Evolutionary conservation across 192 early-diverging fungal species (phyloP).

Genomic region (Podila epigama): DNA sequence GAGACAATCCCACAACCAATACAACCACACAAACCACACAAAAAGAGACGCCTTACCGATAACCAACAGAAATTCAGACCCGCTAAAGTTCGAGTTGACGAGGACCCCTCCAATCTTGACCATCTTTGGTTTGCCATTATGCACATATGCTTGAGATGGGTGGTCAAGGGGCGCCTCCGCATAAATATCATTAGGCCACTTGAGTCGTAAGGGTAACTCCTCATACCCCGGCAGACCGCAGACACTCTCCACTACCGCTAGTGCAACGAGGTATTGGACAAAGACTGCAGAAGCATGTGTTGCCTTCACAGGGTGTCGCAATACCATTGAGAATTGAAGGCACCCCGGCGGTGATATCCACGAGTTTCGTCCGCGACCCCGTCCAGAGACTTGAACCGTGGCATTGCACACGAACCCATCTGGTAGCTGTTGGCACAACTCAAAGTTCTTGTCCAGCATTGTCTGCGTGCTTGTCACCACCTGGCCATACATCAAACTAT

Average conservation of each 20-base stretch:
- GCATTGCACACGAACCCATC: slow-evolving; percentile 83
- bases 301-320: slow-evolving; percentile 69
- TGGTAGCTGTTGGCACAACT: slow-evolving; percentile 72
- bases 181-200: slow-evolving; percentile 99
- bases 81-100: slow-evolving; percentile 80
- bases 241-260: slow-evolving; percentile 88
- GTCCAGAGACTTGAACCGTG: slow-evolving; percentile 82
- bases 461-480: slow-evolving; percentile 92
- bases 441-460: slow-evolving; percentile 88
- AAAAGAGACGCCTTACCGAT: slow-evolving; percentile 71
- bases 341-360: slow-evolving; percentile 97
- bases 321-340: slow-evolving; percentile 82
- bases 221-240: slow-evolving; percentile 74
- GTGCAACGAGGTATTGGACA: slow-evolving; percentile 90
- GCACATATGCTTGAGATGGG: slow-evolving; percentile 37
- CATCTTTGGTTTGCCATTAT: slow-evolving; percentile 31
- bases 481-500: slow-evolving; percentile 78
- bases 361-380: slow-evolving; percentile 90
- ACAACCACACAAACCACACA: not conserved
- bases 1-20: no score
- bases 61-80: slow-evolving; percentile 79
- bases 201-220: slow-evolving; percentile 84
- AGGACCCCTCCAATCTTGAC: slow-evolving; percentile 92
- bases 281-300: slow-evolving; percentile 75
- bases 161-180: slow-evolving; percentile 55